Conservation (phyloP, 139 green algal genomes). For the Monoraphidium neglectum region DNA sequence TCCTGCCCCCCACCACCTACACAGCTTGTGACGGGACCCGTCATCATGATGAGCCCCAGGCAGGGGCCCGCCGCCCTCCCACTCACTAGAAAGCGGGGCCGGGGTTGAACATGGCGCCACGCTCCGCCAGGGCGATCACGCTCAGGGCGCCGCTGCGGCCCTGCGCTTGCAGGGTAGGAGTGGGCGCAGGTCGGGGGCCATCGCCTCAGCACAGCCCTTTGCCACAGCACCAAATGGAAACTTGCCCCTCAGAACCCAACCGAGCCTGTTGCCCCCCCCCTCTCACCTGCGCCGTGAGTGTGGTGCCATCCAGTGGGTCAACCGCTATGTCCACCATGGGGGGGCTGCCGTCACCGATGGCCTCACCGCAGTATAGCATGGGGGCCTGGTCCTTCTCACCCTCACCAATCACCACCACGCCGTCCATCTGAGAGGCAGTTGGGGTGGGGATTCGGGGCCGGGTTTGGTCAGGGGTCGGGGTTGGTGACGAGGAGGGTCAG, state of each 20-base stretch:
- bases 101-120: constrained; percentile 75
- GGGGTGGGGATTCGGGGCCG: too few relatives aligned
- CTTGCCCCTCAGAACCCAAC: too few relatives aligned
- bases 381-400: constrained; percentile 75
- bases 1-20: too few relatives aligned
- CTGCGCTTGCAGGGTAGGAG: background rate
- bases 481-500: too few relatives aligned
- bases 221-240: background rate
- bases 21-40: too few relatives aligned
- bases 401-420: constrained; percentile 84
- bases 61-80: too few relatives aligned
- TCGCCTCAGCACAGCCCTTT: too few relatives aligned
- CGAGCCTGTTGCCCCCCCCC: too few relatives aligned
- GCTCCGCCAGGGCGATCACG: constrained; percentile 82
- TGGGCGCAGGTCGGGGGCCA: too few relatives aligned
- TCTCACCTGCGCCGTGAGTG: constrained; percentile 55
- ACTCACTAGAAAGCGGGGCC: constrained; percentile 74
- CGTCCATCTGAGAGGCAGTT: constrained; percentile 59
- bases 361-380: constrained; percentile 39
- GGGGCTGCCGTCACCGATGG: constrained; percentile 51
- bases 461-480: too few relatives aligned
- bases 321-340: constrained; percentile 81
- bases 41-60: too few relatives aligned
- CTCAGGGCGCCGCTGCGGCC: constrained; percentile 55
- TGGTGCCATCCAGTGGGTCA: constrained; percentile 83